A percentile compares a stretch with the other conserved stretches of the same genome.
Conservation (phyloP, 192 early-diverging fungal genomes). For the Chytriomyces confervae region DNA sequence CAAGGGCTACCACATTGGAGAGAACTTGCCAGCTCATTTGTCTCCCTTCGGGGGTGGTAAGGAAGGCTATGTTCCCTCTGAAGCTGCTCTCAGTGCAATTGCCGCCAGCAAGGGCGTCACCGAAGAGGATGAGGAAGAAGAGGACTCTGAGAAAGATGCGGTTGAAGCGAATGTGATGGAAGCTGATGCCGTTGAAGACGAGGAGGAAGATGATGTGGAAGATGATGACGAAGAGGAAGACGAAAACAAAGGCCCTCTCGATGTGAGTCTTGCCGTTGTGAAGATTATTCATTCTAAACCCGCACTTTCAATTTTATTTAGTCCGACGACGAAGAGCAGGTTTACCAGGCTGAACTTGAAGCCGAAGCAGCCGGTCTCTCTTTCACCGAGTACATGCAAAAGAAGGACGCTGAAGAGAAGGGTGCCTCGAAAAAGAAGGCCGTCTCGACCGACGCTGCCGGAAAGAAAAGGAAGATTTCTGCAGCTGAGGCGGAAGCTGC, state of each 20-base stretch:
- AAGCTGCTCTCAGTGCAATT: constrained; percentile 28
- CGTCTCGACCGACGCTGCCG: constrained; percentile 27
- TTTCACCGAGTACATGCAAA: constrained; percentile 67
- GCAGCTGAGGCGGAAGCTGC: constrained; percentile 60
- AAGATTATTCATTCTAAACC: not conserved
- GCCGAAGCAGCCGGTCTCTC: constrained; percentile 73
- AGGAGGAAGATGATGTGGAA: constrained; percentile 60
- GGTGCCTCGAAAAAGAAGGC: constrained; percentile 42
- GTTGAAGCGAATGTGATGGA: constrained; percentile 67
- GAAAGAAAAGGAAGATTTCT: constrained; percentile 61
- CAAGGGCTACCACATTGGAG: constrained; percentile 75
- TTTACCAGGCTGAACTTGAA: constrained; percentile 68
- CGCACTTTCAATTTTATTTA: not conserved
- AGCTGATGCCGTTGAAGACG: constrained; percentile 67
- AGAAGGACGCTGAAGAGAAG: constrained; percentile 50
- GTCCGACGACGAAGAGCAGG: constrained; percentile 49
- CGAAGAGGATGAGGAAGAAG: constrained; percentile 49
- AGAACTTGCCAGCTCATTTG: constrained; percentile 87
- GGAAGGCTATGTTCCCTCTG: constrained; percentile 83
- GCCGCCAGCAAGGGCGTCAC: constrained; percentile 26
- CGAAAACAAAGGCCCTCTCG: constrained; percentile 38
- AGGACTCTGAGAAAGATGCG: constrained; percentile 64
- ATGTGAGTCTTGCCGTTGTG: constrained; percentile 16
- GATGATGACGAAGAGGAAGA: constrained; percentile 67
- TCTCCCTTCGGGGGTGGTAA: constrained; percentile 88